Base-by-base conservation (phyloP, 192 early-diverging fungal genomes). In the Ambispora gerdemannii region DNA sequence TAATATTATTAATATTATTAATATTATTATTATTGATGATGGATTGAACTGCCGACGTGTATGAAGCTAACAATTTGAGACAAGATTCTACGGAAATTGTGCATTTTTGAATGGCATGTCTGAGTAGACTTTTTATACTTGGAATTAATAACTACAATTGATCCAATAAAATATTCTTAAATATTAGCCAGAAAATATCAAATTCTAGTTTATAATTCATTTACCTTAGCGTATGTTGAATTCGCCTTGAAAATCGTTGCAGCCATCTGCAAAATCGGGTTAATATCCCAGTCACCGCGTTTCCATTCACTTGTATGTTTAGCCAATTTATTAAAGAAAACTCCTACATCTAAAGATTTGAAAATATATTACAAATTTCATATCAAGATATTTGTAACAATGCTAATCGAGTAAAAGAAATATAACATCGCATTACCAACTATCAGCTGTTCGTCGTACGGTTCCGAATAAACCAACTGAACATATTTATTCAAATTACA, bases 401-500 rank as follows among this genome's bases (percentile, higher is more conserved):
- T n/a, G n/a, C n/a, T n/a, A n/a, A n/a, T n/a, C n/a, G n/a, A n/a
- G n/a, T n/a, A n/a, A n/a, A n/a, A n/a, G n/a, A 2, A 24, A 28
- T 58, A 58, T 20, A 17, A 31, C 19, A 15, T 31, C 22, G 19
- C 4, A 25, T 71, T 77, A 78, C 80, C 80, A 50, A 50, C 64
- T 22, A 87, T 33, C 0, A 84, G 69, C n/a, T 61, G 78, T 25
- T 78, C 76, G 17, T 77, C 74, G 32, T 80, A 77, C 3, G 78
- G 81, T 20, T 81, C 72, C 0, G 78, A 80, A 58, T 87, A 81
- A 3, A 87, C 83, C 0, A 70, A 75, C 58, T 84, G 79, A 1
- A 87, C 75, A 65, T 87, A 87, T 10, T 76, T 76, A 15, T 77
- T 75, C 33, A 82, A 66, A 38, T 84, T 87, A 50, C 72, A 78